Base-by-base conservation (phyloP, 2,329 filamentous ascomycete genomes). In the Sclerotinia subarctica region DNA sequence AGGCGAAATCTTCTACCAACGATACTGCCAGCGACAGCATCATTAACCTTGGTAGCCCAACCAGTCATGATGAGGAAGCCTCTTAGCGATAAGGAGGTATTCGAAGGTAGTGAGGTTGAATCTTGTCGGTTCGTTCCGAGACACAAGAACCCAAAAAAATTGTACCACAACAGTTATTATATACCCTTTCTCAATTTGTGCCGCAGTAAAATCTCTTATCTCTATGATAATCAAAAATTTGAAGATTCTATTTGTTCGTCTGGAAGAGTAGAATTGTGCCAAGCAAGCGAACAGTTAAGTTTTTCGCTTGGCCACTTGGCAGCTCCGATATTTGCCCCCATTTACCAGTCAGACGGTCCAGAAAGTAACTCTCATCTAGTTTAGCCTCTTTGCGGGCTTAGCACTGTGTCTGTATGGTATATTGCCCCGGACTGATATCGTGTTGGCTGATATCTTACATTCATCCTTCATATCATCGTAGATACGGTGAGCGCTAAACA, bases 1-100 rank as follows among this genome's bases (percentile, higher is more conserved):
- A 96, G 86, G 72, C 88, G 86, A 80, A 96, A 96, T 82, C 88
- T 91, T 72, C 83, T 82, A 70, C 91, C 91, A 69, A 93, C 83
- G 49, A 83, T 78, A 76, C 88, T 89, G 70, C 80, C 81, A 69
- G 90, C 91, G 72, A 93, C 84, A 70, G 72, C 74, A 70, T 72
- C 74, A 44, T 76, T 77, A 24, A 72, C 74, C 53, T 72, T 74
- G 19, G 47, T 54, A 64, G 49, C 38, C 62, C 62, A 64, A 21
- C 62, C 49, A 53, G 49, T 24, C 62, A 64, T 64, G 62, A 63
- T 51, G 21, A 51, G 32, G 59, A 35, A 51, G 26, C n/a, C 32
- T 17, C 29, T 51, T 49, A 8, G 2, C 4, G 10, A 13, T 42
- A 11, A 13, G 51, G 46, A 63, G 11, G 38, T 51, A n/a, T 38